Evolutionary conservation across 2,329 filamentous ascomycete genomes (phyloP).

Genomic region (Pseudogymnoascus sp.): DNA sequence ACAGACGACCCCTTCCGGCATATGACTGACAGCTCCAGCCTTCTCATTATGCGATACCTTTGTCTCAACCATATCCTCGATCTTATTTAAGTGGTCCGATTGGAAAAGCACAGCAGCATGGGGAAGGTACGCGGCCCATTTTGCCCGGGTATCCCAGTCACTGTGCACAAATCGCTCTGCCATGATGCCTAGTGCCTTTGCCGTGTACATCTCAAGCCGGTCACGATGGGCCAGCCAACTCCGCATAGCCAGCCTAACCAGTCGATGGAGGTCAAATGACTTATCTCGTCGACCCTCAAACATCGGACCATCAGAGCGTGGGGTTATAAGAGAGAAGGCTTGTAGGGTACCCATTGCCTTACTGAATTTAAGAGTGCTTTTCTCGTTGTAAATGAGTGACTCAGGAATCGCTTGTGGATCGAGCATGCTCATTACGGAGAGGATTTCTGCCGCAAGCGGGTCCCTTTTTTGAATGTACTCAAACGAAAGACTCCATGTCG

Average conservation of each 20-base stretch:
- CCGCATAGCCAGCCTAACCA: constrained; percentile 29
- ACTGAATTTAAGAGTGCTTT: constrained; percentile 14
- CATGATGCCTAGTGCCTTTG: neutral
- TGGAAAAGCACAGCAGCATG: neutral
- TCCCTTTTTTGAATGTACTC: constrained; percentile 26
- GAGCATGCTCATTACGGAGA: constrained; percentile 31
- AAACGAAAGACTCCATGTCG: constrained; percentile 33
- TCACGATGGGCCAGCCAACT: constrained; percentile 24
- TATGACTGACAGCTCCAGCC: neutral
- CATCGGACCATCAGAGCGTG: constrained; percentile 12
- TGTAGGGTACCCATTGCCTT: constrained; percentile 27
- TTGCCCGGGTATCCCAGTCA: neutral
- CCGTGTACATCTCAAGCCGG: neutral
- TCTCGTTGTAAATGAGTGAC: constrained; percentile 26
- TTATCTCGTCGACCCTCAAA: constrained; percentile 8
- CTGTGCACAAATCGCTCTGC: neutral
- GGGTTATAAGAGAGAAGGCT: constrained; percentile 28
- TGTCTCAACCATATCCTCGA: neutral
- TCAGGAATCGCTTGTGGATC: constrained; percentile 26
- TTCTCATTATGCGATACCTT: neutral
- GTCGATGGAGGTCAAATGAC: constrained; percentile 27
- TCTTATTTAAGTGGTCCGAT: neutral
- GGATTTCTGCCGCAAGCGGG: constrained; percentile 27
- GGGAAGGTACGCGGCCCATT: neutral
- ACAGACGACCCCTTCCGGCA: neutral